These are phyloP conservation scores for Alternaria conjuncta DNA, from an alignment of 2,329 filamentous ascomycete species.

Conservation along the genomic window DNA sequence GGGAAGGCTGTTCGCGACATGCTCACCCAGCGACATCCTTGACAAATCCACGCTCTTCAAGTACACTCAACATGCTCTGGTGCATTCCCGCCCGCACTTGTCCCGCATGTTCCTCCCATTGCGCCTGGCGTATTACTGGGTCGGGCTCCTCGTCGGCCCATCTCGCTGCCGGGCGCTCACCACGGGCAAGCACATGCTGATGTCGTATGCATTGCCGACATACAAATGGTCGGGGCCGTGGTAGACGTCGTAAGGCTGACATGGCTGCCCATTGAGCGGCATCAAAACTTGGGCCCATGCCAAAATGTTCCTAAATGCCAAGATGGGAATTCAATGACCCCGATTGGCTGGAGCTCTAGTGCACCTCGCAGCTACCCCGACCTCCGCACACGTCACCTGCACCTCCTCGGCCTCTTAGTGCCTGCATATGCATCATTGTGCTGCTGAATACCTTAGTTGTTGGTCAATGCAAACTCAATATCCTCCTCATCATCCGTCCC, in stretches of 20 bases:
- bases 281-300: constrained; percentile 8
- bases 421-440: constrained; percentile 9
- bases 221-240: constrained; percentile 33
- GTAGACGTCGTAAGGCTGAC: constrained; percentile 37
- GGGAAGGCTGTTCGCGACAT: constrained; percentile 2
- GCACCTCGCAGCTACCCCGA: constrained; percentile 26
- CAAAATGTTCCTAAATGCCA: constrained; percentile 30
- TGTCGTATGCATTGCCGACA: constrained; percentile 39
- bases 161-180: constrained; percentile 20
- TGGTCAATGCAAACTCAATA: constrained; percentile 9
- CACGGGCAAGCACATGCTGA: constrained; percentile 22
- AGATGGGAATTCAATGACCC: constrained; percentile 9
- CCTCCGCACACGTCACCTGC: constrained; percentile 28
- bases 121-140: constrained; percentile 16
- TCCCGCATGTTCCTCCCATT: constrained; percentile 39
- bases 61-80: constrained; percentile 63
- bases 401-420: constrained; percentile 12
- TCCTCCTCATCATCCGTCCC: not conserved
- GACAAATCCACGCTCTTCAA: constrained; percentile 75
- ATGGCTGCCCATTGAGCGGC: constrained; percentile 34
- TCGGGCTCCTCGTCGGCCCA: constrained; percentile 32
- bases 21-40: constrained; percentile 77
- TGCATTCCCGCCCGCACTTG: constrained; percentile 37
- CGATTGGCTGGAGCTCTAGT: constrained; percentile 27
- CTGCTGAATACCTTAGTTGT: constrained; percentile 1